Evolutionary conservation across 208 protist species (phyloP), one percentile per base, ranked within the genome.

Genomic region (Endotrypanum monterogeii): DNA sequence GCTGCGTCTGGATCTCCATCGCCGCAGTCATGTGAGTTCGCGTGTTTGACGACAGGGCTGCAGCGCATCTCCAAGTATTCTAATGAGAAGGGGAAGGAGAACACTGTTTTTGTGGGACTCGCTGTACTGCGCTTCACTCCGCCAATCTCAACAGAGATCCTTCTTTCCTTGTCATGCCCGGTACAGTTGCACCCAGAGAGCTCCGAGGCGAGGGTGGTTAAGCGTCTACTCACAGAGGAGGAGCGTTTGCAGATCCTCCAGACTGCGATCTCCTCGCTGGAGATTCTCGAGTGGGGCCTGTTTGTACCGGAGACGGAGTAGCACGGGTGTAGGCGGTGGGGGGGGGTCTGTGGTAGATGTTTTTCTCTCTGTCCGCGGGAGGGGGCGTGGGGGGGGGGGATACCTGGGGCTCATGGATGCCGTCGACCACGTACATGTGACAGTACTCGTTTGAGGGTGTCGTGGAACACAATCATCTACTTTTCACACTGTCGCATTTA

Each of bases 1-100:
- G 16, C 74, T 50, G 62, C 67, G 0, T 12, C 11, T 4, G 74
- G 73, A 8, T 71, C 63, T 1, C 37, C 23, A 25, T 32, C 61
- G 28, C 20, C 66, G n/a, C 63, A 72, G 54, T 20, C 62, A 28
- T 90, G 83, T 77, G 82, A 78, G 12, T 92, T 90, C 68, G 85
- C 73, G 35, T 88, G 82, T 65, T 28, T 88, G 32, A 70, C 78
- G 8, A 81, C 78, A 37, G 88, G 90, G 9, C 54, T 80, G 30
- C 88, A 93, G 79, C 77, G 69, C 35, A 85, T 95, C n/a, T 83
- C 85, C 44, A 95, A 95, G 83, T 95, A 76, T 65, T 81, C 73
- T 0, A 90, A 93, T 68, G 88, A 95, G 61, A 51, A n/a, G 23
- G 90, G 90, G 12, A 84, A 63, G 44, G 90, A 95, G 71, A 95